Base-by-base conservation (phyloP, 1,284 basidiomycete genomes). In the Mycocalia duriaeana region DNA sequence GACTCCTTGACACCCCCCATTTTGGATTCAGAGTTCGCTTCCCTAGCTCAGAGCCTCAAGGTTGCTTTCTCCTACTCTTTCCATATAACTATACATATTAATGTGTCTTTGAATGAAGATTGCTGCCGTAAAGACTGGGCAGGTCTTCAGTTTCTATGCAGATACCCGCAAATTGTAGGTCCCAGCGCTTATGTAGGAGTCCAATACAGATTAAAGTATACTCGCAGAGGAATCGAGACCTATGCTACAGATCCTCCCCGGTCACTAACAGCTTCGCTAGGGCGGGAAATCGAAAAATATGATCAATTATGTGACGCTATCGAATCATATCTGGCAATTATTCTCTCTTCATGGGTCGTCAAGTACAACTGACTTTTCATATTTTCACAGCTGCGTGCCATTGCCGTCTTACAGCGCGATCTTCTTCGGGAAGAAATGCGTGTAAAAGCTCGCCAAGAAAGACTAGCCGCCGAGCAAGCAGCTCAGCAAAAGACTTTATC, bases 251-350 rank as follows among this genome's bases (percentile, higher is more conserved):
- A 73, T 46, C 85, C 87, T 25, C 86, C 86, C 4, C 76, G 68
- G 13, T 73, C 81, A 5, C 62, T 89, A 14, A 81, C 76, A 5
- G 69, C 77, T 4, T 71, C 81, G 13, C 70, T 90, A 19, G 83
- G 85, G 11, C 75, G 76, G 28, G 85, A 88, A 57, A 66, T 89
- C 2, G 85, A 87, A 59, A 81, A 77, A 57, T 90, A 85, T 54
- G 85, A 89, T 56, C 85, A 87, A 55, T 56, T 89, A 5, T 88
- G 85, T 53, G 87, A 90, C 57, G 70, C 77, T 2, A 77, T 90
- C 44, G 87, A 89, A 58, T 73, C 78, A 28, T 79, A 81, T 45
- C 58, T 90, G 51, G 87, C 82, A 60, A 62, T 80, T 59, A 46
- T 16, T 38, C 25, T 28, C 23, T 35, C 38, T 35, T 31, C n/a